Evolutionary conservation across 176 grass and related monocot genomes (phyloP), one percentile per base, ranked within the genome.

Genomic region (bread wheat (Triticum aestivum)): DNA sequence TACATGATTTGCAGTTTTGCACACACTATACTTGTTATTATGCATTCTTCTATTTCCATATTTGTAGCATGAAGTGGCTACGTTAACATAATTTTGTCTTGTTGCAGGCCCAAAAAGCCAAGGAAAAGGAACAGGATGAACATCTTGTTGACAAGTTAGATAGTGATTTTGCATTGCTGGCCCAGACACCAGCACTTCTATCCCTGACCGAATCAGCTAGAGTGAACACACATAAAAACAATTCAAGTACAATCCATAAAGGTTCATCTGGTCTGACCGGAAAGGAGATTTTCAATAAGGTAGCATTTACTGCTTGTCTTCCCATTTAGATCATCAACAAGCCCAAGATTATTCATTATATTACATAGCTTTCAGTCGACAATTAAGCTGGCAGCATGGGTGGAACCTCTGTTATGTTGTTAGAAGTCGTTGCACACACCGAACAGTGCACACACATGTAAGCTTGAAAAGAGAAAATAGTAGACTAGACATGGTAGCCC

Each of bases 61-160:
- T 88, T 79, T 78, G 49, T 85, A 13, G 18, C 81, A 54, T 65
- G 59, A 20, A 62, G 17, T 82, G 42, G 42, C 20, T 81, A 69
- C 1, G 35, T 77, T 65, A 81, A 87, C 66, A 70, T 14, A 41
- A 75, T 58, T 45, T 79, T 3, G 77, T 81, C 61, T 86, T 77
- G 24, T 70, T 90, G 54, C 90, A 98, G 93, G 96, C 93, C 74
- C 88, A 98, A 94, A 98, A 94, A 41, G 93, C 90, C 62, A 94
- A 89, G 88, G 92, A 91, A 39, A 96, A 82, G 82, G 93, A 98
- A 90, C 92, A 92, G 72, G 88, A 94, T 42, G 96, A 94, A 80
- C 92, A 87, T 87, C 85, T 98, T 54, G 88, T 96, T 47, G 84
- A 94, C 79, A 98, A 94, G 73, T 81, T 96, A 61, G 96, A 98